These are phyloP conservation scores for Podaxis carcinomalis DNA, from an alignment of 768 basidiomycete species.

Conservation along the genomic window DNA sequence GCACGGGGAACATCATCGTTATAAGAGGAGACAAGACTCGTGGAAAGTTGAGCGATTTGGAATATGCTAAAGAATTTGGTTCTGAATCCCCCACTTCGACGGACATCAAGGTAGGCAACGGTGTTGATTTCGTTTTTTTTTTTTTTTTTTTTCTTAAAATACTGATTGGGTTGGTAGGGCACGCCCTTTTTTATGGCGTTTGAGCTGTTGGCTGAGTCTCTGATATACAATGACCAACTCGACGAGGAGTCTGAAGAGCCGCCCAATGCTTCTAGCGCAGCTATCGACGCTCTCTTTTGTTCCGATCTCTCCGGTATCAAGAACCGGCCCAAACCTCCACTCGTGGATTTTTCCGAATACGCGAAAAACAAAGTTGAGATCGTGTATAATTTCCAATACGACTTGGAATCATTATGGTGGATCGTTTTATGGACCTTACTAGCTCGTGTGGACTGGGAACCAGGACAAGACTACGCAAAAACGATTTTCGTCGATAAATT, in stretches of 20 bases:
- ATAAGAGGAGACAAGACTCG: too few relatives aligned
- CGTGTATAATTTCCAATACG: not conserved
- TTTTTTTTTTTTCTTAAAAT: not conserved
- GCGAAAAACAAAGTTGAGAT: too few relatives aligned
- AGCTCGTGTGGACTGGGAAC: not conserved
- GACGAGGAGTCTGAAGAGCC: not conserved
- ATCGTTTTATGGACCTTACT: not conserved
- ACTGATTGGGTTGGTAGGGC: not conserved
- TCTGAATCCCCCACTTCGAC: too few relatives aligned
- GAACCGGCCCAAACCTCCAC: too few relatives aligned
- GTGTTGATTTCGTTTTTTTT: too few relatives aligned
- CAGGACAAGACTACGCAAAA: not conserved
- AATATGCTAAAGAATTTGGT: too few relatives aligned
- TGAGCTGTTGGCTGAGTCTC: not conserved
- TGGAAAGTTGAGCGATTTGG: too few relatives aligned
- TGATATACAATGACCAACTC: not conserved
- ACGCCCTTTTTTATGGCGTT: constrained; percentile 10
- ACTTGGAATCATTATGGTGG: constrained; percentile 10
- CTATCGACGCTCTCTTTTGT: too few relatives aligned
- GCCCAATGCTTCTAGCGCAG: not conserved
- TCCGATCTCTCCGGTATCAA: too few relatives aligned
- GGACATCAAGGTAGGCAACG: too few relatives aligned
- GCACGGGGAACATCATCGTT: too few relatives aligned
- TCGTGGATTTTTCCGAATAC: too few relatives aligned
- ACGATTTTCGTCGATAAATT: not conserved